Base-by-base conservation (phyloP, 148 eudicot genomes). In the Silene latifolia region DNA sequence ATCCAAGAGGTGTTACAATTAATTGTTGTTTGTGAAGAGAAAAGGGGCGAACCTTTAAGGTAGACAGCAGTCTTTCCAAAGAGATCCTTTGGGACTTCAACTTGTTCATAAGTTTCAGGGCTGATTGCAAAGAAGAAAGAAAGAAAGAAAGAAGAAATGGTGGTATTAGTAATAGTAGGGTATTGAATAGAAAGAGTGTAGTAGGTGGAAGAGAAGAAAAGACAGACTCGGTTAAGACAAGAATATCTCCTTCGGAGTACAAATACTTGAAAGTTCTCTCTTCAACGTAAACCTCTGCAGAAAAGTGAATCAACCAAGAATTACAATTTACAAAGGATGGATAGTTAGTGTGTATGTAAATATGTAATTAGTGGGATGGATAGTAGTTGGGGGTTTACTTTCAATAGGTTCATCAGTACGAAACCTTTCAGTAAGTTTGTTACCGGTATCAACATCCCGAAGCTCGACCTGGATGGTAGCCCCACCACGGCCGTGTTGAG, bases 391-490 rank as follows among this genome's bases (percentile, higher is more conserved):
- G 4, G 25, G 35, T 83, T 61, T 86, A 94, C 98, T 87, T 81
- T 92, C 98, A 69, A 94, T 74, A 51, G 93, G 56, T 83, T 94
- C 97, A 80, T 94, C 97, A 32, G 97, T 90, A 18, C 98, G 98
- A 64, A 94, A 79, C 80, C 96, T 87, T 87, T 94, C 98, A 72
- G 88, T 84, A 19, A 88, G 74, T 85, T 94, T 94, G 81, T 82
- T 92, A 60, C 96, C 97, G 74, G 86, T 85, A 70, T 92, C 97
- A 53, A 90, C 87, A 80, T 94, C 98, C 20, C 98, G 98, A 63
- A 94, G 93, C 87, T 94, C 98, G 63, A 87, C 96, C 96, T 93
- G 98, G 80, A 89, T 91, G 29, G 90, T 85, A 9, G 98, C 97
- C 44, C 95, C 98, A 67, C 95, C 95, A 66, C 97, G 86, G 66